Percentiles rank a stretch among this genome's conserved stretches.
phyloP scores from a whole-genome alignment of 495 filamentous ascomycete genomes.

The Penicillium turbatum region DNA sequence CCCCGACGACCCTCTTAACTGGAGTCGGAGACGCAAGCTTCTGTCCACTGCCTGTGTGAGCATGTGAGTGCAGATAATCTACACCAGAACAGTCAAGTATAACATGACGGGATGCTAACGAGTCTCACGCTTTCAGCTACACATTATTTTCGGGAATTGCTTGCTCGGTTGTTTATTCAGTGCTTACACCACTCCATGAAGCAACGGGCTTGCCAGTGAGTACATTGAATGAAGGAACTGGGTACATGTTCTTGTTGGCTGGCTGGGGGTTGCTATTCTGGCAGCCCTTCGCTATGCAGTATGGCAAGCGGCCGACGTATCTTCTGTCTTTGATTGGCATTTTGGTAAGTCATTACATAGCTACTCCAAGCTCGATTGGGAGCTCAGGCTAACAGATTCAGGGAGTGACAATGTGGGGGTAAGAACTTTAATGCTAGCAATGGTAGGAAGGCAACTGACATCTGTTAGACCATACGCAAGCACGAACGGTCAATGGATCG shows the following conservation, averaged over 20 bases:
- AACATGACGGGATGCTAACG: neutral
- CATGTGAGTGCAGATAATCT: conserved; percentile 25
- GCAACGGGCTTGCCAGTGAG: conserved; percentile 50
- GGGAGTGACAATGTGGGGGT: conserved; percentile 42
- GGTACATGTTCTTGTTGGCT: conserved; percentile 59
- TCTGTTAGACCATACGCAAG: conserved; percentile 31
- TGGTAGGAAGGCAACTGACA: conserved; percentile 1
- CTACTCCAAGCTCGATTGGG: neutral
- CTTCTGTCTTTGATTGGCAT: conserved; percentile 54
- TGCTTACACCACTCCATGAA: conserved; percentile 54
- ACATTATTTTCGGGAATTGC: conserved; percentile 59
- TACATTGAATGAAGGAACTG: conserved; percentile 57
- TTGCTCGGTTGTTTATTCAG: conserved; percentile 57
- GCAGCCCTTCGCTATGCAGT: conserved; percentile 64
- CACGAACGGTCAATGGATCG: conserved; percentile 60
- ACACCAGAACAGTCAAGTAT: neutral
- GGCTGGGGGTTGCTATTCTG: conserved; percentile 65
- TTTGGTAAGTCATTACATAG: conserved; percentile 28
- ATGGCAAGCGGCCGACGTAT: conserved; percentile 63
- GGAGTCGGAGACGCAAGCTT: conserved; percentile 52
- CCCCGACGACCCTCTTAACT: conserved; percentile 60
- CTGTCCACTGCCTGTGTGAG: conserved; percentile 48
- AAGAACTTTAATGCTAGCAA: conserved; percentile 12
- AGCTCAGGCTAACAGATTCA: conserved; percentile 7
- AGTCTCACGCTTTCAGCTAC: conserved; percentile 33